A percentile compares a stretch with the other conserved stretches of the same genome.
Evolutionary conservation across 2,329 filamentous ascomycete species (phyloP).

Genomic region (Diaporthe ilicicola): DNA sequence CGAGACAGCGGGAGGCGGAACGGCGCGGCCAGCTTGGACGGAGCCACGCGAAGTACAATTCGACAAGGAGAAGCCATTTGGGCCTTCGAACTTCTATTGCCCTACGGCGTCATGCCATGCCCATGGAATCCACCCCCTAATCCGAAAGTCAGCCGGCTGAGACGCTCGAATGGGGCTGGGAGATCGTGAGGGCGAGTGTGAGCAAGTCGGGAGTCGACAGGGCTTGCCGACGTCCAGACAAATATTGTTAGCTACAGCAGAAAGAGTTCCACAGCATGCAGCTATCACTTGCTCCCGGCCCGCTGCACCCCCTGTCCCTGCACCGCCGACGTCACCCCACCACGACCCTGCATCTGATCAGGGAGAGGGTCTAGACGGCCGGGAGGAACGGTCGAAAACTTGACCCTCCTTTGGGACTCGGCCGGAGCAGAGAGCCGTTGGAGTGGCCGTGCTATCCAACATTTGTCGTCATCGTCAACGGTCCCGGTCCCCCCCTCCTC

Average conservation of each 20-base stretch:
- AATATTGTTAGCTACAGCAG: neutral
- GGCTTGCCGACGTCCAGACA: neutral
- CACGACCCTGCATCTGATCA: constrained; percentile 14
- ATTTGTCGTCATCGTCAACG: constrained; percentile 15
- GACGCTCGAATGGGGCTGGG: neutral
- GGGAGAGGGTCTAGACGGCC: constrained; percentile 5
- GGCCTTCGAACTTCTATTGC: neutral
- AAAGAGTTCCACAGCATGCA: constrained; percentile 12
- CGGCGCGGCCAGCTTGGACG: constrained; percentile 18
- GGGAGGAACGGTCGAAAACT: constrained; percentile 8
- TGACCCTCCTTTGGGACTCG: constrained; percentile 13
- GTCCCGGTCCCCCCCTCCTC: neutral
- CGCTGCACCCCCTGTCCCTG: constrained; percentile 10
- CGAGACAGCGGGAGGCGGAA: constrained; percentile 1
- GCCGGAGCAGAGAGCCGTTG: constrained; percentile 10
- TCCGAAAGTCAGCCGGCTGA: neutral
- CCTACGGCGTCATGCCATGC: constrained; percentile 26
- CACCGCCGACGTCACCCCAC: constrained; percentile 15
- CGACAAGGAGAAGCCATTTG: constrained; percentile 32
- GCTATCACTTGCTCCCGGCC: neutral
- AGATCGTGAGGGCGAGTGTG: neutral
- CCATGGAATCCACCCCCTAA: neutral
- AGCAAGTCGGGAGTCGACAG: neutral
- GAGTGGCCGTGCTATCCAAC: neutral
- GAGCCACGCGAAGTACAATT: constrained; percentile 8